Conservation (phyloP, 1,284 basidiomycete genomes). For the Pyrrhoderma lamaoense region DNA sequence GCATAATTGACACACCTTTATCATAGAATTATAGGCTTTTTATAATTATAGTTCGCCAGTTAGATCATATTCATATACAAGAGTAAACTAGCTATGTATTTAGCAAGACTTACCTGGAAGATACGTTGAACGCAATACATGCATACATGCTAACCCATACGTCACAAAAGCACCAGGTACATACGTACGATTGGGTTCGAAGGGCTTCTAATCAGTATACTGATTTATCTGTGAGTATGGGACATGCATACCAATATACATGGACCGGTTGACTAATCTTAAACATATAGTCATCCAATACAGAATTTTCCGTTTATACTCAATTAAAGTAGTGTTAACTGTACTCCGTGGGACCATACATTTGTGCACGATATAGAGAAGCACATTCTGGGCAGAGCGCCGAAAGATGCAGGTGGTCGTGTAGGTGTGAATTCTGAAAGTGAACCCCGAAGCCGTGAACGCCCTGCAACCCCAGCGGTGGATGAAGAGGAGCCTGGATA, state of each 20-base stretch:
- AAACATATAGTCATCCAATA: conserved; percentile 26
- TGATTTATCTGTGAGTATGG: conserved; percentile 60
- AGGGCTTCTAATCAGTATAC: conserved; percentile 46
- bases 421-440: not conserved
- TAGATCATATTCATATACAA: conserved; percentile 17
- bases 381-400: conserved; percentile 32
- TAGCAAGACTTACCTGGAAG: conserved; percentile 15
- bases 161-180: not conserved
- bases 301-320: conserved; percentile 49
- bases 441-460: not conserved
- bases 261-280: conserved; percentile 22
- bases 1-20: too few species aligned
- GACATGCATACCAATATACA: conserved; percentile 23
- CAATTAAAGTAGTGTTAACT: conserved; percentile 18
- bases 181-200: not conserved
- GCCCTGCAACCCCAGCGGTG: not conserved
- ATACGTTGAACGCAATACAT: conserved; percentile 25
- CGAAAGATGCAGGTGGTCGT: not conserved
- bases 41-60: too few species aligned
- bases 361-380: conserved; percentile 55
- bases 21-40: too few species aligned
- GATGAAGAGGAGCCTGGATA: not conserved
- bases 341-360: conserved; percentile 37
- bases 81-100: too few species aligned
- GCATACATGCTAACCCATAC: conserved; percentile 24